Percentiles rank a stretch among this genome's conserved stretches.
phyloP scores from a whole-genome alignment of 2,329 filamentous ascomycete species.

The Alternaria tenuissima region DNA sequence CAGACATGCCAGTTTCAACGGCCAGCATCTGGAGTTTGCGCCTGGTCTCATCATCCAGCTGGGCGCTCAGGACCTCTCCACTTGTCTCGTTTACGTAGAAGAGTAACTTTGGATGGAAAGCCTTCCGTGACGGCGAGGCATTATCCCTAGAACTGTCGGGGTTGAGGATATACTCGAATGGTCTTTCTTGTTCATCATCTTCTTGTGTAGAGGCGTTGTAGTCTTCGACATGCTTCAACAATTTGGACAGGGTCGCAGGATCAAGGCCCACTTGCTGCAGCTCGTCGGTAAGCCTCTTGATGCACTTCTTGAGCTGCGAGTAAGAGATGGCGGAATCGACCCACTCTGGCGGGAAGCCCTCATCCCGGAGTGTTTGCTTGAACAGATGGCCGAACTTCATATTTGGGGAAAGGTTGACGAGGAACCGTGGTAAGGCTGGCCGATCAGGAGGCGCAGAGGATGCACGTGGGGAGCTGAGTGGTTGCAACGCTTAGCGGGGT shows the following conservation, averaged over 20 bases:
- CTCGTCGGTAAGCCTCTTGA: conserved; percentile 80
- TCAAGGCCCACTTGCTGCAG: conserved; percentile 76
- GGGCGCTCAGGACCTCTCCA: conserved; percentile 73
- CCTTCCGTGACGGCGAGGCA: conserved; percentile 25
- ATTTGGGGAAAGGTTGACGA: conserved; percentile 7
- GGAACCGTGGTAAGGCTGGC: conserved; percentile 29
- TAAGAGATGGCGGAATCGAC: conserved; percentile 82
- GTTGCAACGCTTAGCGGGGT: conserved; percentile 23
- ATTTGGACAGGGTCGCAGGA: conserved; percentile 70
- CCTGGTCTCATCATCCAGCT: conserved; percentile 70
- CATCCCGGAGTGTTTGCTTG: conserved; percentile 71
- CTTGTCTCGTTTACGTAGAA: conserved; percentile 73
- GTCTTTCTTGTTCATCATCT: conserved; percentile 38
- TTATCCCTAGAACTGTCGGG: conserved; percentile 16
- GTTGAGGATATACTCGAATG: conserved; percentile 50
- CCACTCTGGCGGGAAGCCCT: conserved; percentile 78
- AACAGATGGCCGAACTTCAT: conserved; percentile 93
- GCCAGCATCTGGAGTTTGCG: conserved; percentile 69
- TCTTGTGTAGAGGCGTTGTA: conserved; percentile 40
- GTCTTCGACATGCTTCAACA: conserved; percentile 61
- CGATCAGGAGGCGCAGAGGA: conserved; percentile 29
- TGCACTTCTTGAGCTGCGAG: conserved; percentile 84
- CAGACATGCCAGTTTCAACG: conserved; percentile 54
- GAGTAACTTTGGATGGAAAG: conserved; percentile 72
- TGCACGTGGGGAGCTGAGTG: conserved; percentile 38